These are phyloP conservation scores for Suhomyces yuchorum DNA, from an alignment of 1,139 yeast genomes.

Conservation along the genomic window DNA sequence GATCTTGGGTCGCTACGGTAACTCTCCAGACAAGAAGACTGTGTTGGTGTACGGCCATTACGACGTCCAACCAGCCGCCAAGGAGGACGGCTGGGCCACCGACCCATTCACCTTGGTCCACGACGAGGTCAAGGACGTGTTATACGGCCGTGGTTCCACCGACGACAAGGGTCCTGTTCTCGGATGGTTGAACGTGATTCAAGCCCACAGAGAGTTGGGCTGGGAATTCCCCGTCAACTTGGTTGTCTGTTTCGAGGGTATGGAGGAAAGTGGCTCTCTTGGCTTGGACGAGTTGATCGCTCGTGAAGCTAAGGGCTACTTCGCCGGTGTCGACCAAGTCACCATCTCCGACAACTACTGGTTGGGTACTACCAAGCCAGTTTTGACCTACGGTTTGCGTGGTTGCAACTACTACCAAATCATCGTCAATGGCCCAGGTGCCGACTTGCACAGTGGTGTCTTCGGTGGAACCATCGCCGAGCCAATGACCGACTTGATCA, in stretches of 20 bases:
- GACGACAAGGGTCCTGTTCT: conserved; percentile 98
- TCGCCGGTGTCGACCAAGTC: conserved; percentile 87
- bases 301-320: conserved; percentile 74
- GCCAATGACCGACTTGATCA: conserved; percentile 92
- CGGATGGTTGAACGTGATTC: conserved; percentile 92
- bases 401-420: conserved; percentile 94
- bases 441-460: conserved; percentile 96
- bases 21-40: conserved; percentile 78
- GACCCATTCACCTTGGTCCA: conserved; percentile 79
- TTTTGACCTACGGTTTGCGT: conserved; percentile 93
- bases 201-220: conserved; percentile 85
- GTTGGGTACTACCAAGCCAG: conserved; percentile 97
- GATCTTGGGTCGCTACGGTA: conserved; percentile 83
- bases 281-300: conserved; percentile 86
- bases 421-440: conserved; percentile 84
- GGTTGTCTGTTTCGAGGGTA: conserved; percentile 93
- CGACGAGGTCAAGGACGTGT: conserved; percentile 59
- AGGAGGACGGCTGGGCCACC: conserved; percentile 93
- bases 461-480: conserved; percentile 98
- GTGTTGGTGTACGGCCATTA: conserved; percentile 94
- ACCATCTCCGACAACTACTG: conserved; percentile 98
- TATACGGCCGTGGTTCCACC: conserved; percentile 92
- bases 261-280: conserved; percentile 97
- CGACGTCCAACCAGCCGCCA: conserved; percentile 94
- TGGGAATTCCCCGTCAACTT: conserved; percentile 92